Base-by-base conservation (phyloP, 208 protist genomes). In the Crithidia acanthocephali region DNA sequence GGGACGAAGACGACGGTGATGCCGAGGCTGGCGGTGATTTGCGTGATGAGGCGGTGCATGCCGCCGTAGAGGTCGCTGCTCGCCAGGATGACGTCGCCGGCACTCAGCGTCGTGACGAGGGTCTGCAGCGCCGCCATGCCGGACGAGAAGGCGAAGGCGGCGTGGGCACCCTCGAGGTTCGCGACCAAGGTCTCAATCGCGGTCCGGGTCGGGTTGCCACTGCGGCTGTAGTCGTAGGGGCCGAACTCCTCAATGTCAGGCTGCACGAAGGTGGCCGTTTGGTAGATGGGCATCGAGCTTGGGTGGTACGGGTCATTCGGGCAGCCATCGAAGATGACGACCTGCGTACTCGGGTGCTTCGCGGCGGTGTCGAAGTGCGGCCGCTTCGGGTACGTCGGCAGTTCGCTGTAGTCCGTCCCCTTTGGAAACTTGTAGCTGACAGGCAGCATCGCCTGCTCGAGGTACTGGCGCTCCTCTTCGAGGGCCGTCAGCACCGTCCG, bases 61-160 rank as follows among this genome's bases (percentile, higher is more conserved):
- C 97, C 97, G 44, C 97, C 97, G 85, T 98, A 98, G 37, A 98
- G 84, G 80, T 98, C 95, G 65, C 89, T 91, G 44, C 91, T 85
- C 30, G 87, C 84, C 30, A 97, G 80, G 10, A 97, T 79, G 22
- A 91, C 78, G 61, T 95, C 88, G 40, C 92, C 92, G 45, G 69
- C 60, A 53, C 45, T 86, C 40, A 98, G 80, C 33, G 85, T 80
- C 23, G 95, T 81, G 2, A 97, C 72, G 33, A 98, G 83, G 0
- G 93, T 98, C 56, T 93, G 83, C 27, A 95, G 85, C 25, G 91
- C 88, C 4, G 85, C 87, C 79, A 97, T 92, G 65, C 95, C 96
- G 47, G 85, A 95, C 8, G 84, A 84, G 80, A 98, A 97, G 55
- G 89, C 88, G 64, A 91, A 93, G 60, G 85, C 91, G 44, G 92